Base-by-base conservation (phyloP, 768 basidiomycete genomes). In the Leccinum variicolor region DNA sequence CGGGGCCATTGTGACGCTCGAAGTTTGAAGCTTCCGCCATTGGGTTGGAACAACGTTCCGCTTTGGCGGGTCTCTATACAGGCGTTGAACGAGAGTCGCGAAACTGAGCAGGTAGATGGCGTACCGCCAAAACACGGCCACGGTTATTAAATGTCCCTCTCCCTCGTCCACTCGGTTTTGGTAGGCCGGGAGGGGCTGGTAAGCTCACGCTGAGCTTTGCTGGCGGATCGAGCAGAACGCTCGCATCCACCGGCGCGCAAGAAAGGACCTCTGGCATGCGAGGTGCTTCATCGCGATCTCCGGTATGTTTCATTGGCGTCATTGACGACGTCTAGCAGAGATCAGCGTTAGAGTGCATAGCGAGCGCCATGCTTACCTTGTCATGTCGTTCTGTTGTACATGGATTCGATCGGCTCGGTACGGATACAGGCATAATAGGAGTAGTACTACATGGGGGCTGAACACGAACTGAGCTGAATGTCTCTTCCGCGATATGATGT, bases 121-220 rank as follows among this genome's bases (percentile, higher is more conserved):
- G 55, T 49, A 66, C 68, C 8, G 6, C 48, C 1, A 21, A 21
- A 50, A 5, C 6, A 45, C 25, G 36, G 13, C 1, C 3, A 45
- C 28, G 29, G 23, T 28, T 10, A 15, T 10, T 0, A 7, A 0
- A 1, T 25, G 13, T 15, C 31, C 4, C 41, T 25, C 19, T 25
- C 31, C 2, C 31, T 41, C 49, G 57, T 10, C 17, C 19, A 45
- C 2, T 21, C 8, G 50, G 61, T 23, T 15, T 57, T 7, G 60
- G 2, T 11, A 62, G 25, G 31, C 60, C 60, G 1, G 68, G 57
- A 0, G 67, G 58, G 17, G 50, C 15, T n/a, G 63, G 55, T 21
- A 63, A 25, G 33, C 15, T 60, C 11, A 34, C 55, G 14, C n/a
- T 41, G 14, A 8, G 26, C 13, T 52, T 50, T 19, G 25, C 28